A percentile compares a stretch with the other conserved stretches of the same genome.
phyloP scores from a whole-genome alignment of 129 eudicot genomes.

The Tagetes erecta region DNA sequence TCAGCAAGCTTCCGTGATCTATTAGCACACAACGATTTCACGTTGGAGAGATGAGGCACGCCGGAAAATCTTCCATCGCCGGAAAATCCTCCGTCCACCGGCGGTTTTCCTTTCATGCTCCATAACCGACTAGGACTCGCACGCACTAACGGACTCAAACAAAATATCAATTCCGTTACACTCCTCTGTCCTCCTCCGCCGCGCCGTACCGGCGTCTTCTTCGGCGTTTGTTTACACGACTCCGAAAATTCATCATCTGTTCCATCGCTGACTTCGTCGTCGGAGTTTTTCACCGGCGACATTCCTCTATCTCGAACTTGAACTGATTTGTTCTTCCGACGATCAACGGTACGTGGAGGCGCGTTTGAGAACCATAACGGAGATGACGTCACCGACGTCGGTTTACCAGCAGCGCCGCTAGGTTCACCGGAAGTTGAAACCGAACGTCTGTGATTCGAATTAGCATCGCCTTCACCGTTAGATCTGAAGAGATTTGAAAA shows the following conservation, averaged over 20 bases:
- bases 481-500: constrained; percentile 57
- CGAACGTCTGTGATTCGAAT: constrained; percentile 25
- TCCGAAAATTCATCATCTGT: constrained; percentile 54
- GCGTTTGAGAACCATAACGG: constrained; percentile 53
- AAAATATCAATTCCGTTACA: constrained; percentile 46
- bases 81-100: constrained; percentile 28
- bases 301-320: constrained; percentile 49
- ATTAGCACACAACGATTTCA: constrained; percentile 59
- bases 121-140: constrained; percentile 60
- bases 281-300: constrained; percentile 57
- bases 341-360: constrained; percentile 34
- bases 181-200: constrained; percentile 31
- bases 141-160: constrained; percentile 71
- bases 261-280: constrained; percentile 39
- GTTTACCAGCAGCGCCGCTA: constrained; percentile 24
- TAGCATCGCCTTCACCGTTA: constrained; percentile 36
- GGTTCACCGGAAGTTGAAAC: constrained; percentile 32
- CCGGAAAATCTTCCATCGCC: constrained; percentile 45
- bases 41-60: constrained; percentile 44
- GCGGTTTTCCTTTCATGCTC: constrained; percentile 55
- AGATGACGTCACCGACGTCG: constrained; percentile 37
- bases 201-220: constrained; percentile 32
- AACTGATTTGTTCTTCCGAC: constrained; percentile 39
- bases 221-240: constrained; percentile 63
- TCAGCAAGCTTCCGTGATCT: constrained; percentile 77